Evolutionary conservation across 2,329 filamentous ascomycete genomes (phyloP).

Genomic region (Myriosclerotinia scirpicola): DNA sequence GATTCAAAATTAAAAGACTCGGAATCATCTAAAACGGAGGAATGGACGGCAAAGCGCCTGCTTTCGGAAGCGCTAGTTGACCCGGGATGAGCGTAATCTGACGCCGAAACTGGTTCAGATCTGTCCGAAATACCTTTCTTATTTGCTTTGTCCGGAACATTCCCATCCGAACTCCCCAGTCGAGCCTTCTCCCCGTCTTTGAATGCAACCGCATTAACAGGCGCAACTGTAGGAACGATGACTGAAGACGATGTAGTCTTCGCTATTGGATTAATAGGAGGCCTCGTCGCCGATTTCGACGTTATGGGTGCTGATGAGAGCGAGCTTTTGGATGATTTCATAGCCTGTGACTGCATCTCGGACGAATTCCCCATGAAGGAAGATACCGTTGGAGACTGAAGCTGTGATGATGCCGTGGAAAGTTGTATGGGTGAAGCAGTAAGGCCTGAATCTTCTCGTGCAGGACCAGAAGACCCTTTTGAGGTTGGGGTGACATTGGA

Average conservation of each 20-base stretch:
- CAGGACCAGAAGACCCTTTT: conserved; percentile 45
- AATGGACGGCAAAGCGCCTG: conserved; percentile 23
- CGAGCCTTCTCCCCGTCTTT: conserved; percentile 51
- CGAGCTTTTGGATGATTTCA: conserved; percentile 39
- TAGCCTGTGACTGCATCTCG: conserved; percentile 38
- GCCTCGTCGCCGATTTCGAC: conserved; percentile 36
- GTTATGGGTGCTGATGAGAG: conserved; percentile 34
- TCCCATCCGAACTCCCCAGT: conserved; percentile 29
- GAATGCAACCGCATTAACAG: conserved; percentile 51
- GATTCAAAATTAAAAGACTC: conserved; percentile 31
- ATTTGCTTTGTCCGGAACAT: conserved; percentile 13
- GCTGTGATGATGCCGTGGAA: conserved; percentile 37
- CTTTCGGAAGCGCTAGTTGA: conserved; percentile 29
- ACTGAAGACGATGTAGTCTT: conserved; percentile 39
- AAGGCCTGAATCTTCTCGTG: conserved; percentile 44
- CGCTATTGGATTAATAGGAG: conserved; percentile 37
- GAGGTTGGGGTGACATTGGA: conserved; percentile 44
- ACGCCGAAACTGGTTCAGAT: not conserved
- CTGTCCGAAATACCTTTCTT: conserved; percentile 18
- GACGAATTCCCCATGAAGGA: conserved; percentile 36
- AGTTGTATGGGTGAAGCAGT: conserved; percentile 41
- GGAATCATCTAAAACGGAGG: conserved; percentile 30
- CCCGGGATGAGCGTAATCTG: conserved; percentile 25
- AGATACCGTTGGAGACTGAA: conserved; percentile 39
- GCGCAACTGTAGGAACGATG: conserved; percentile 47